Conservation (phyloP, 2,329 filamentous ascomycete species). For the Colletotrichum sidae region DNA sequence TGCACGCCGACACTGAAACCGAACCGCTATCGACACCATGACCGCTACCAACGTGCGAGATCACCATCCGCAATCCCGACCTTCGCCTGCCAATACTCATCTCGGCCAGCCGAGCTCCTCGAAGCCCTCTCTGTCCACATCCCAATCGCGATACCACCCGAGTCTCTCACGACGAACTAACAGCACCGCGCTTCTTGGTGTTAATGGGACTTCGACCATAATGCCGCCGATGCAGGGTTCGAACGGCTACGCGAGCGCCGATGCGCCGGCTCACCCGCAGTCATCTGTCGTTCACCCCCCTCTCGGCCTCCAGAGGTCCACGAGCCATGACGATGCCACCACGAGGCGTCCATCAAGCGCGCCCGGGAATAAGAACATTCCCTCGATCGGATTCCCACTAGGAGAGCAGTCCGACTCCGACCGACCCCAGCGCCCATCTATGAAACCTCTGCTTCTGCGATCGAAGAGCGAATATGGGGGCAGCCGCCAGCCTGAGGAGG, state of each 20-base stretch:
- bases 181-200: conserved; percentile 36
- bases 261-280: conserved; percentile 31
- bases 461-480: conserved; percentile 68
- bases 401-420: conserved; percentile 47
- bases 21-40: conserved; percentile 24
- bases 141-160: conserved; percentile 32
- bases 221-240: conserved; percentile 30
- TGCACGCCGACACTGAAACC: conserved; percentile 19
- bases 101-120: conserved; percentile 33
- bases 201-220: conserved; percentile 33
- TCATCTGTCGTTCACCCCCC: conserved; percentile 14
- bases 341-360: conserved; percentile 59
- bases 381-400: conserved; percentile 22
- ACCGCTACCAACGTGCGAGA: conserved; percentile 33
- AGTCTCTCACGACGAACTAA: conserved; percentile 35
- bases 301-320: conserved; percentile 35
- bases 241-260: conserved; percentile 30
- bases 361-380: conserved; percentile 51
- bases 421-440: conserved; percentile 49
- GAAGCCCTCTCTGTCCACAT: conserved; percentile 28
- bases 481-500: conserved; percentile 51
- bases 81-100: conserved; percentile 26
- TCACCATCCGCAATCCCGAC: conserved; percentile 16
- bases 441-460: conserved; percentile 64
- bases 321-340: conserved; percentile 32